Evolutionary conservation across 2,329 filamentous ascomycete genomes (phyloP), one percentile per base, ranked within the genome.

Genomic region (Coleophoma eucalyptorum): DNA sequence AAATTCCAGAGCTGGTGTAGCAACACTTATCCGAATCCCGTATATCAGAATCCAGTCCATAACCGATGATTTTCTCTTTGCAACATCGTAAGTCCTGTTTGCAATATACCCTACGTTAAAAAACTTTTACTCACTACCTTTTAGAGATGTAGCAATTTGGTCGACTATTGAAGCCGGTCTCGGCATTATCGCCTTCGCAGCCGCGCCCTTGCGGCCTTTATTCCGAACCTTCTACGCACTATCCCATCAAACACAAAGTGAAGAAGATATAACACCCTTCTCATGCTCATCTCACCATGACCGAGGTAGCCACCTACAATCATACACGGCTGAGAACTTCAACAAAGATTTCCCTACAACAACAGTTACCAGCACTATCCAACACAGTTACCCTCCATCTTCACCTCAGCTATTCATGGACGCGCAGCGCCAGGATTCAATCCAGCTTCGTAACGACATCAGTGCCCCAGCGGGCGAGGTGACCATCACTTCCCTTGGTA

Each of bases 161-260:
- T 76, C 74, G 1, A 72, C 70, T 0, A 64, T 72, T 6, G 77
- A 79, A 49, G 65, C 72, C 34, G 73, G 72, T 12, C 66, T 79
- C 1, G 73, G 74, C 44, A 72, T 79, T 55, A 71, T 71, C 6
- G 76, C 75, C 7, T 73, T 72, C n/a, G 70, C 70, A 20, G 67
- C 75, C 6, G 72, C 74, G 5, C 77, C 75, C 0, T 64, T 78
- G 5, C 71, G 73, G 0, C 76, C 76, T 0, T 65, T 79, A 47
- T 57, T 67, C 57, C 53, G 50, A 7, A 55, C 53, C 6, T 64
- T 62, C 55, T 59, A 55, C 40, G 42, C 47, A 4, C 32, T 56
- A 38, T 38, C 57, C 19, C 16, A 15, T 12, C 35, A 38, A 38
- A 15, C 35, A 6, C 35, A 15, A 5, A 38, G 35, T 11, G 2